These are phyloP conservation scores for Globisporangium cylindrosporum DNA, from an alignment of 352 stramenopile genomes.

Conservation along the genomic window DNA sequence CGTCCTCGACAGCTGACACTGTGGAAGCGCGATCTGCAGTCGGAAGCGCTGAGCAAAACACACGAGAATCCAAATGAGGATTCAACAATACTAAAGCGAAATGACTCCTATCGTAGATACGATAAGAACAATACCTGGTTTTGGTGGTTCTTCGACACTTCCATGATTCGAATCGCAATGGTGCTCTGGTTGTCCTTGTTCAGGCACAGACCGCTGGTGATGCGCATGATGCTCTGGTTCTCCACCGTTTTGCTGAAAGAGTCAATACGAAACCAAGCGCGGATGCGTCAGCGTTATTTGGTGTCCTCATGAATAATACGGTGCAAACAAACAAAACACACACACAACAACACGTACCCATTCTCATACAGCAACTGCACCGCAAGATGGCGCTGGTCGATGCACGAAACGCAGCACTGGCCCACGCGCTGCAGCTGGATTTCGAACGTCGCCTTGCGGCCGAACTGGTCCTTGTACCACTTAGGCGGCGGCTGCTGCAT, in stretches of 20 bases:
- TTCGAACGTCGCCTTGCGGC: constrained; percentile 71
- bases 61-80: not conserved
- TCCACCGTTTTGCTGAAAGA: constrained; percentile 55
- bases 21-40: constrained; percentile 47
- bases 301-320: not conserved
- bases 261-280: not conserved
- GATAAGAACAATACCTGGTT: constrained; percentile 49
- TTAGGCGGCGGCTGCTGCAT: constrained; percentile 52
- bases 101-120: not conserved
- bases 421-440: constrained; percentile 34
- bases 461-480: constrained; percentile 83
- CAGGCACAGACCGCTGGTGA: constrained; percentile 59
- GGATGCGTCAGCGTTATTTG: not conserved
- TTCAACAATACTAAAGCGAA: not conserved
- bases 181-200: constrained; percentile 49
- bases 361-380: constrained; percentile 76
- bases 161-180: constrained; percentile 64
- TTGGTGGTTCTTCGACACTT: constrained; percentile 83
- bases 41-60: constrained; percentile 44
- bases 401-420: constrained; percentile 37
- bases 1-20: constrained; percentile 27
- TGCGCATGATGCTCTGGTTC: constrained; percentile 71
- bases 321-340: not conserved
- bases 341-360: constrained; percentile 24
- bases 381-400: constrained; percentile 46